Evolutionary conservation across 2,329 filamentous ascomycete genomes (phyloP), one percentile per base, ranked within the genome.

Genomic region (Penicillium sp.): DNA sequence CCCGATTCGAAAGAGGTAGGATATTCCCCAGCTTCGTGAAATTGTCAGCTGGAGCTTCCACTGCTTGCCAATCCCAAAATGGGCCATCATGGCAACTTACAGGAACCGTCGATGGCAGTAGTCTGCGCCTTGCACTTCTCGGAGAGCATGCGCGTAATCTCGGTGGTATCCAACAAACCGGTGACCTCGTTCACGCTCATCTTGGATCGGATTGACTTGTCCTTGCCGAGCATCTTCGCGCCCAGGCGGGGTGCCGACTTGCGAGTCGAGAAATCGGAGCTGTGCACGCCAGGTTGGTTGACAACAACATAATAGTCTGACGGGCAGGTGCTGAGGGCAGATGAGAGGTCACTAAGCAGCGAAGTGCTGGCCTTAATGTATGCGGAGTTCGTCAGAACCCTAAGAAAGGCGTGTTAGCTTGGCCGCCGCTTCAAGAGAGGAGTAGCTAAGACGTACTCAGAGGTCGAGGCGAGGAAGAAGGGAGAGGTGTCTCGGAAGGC

Each of bases 401-500:
- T 76, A 60, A 18, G 47, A 51, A 50, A 53, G 45, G 53, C 48
- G 50, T 52, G 44, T 69, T 69, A 67, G 63, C 61, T 65, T 65
- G 50, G 51, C 39, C 18, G 46, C 42, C 55, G 50, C 46, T 55
- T n/a, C n/a, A n/a, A 28, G 47, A 22, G 39, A n/a, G n/a, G n/a
- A n/a, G n/a, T n/a, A n/a, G n/a, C n/a, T n/a, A n/a, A n/a, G n/a
- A 57, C 86, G 65, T 86, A 96, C 92, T 86, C 78, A 56, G 87
- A 82, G 41, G 87, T 92, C 28, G 92, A 96, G 71, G 95, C 87
- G 60, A 96, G 76, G 69, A 96, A 82, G 73, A 96, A 94, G 16
- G 94, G 92, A 48, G 90, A 92, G 2, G 92, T 90, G 73, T 96
- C 87, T 57, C 83, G 85, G 71, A 96, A 94, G 24, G 90, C 92